Conservation (phyloP, 768 basidiomycete genomes). For the Termitomyces bulborhizus region DNA sequence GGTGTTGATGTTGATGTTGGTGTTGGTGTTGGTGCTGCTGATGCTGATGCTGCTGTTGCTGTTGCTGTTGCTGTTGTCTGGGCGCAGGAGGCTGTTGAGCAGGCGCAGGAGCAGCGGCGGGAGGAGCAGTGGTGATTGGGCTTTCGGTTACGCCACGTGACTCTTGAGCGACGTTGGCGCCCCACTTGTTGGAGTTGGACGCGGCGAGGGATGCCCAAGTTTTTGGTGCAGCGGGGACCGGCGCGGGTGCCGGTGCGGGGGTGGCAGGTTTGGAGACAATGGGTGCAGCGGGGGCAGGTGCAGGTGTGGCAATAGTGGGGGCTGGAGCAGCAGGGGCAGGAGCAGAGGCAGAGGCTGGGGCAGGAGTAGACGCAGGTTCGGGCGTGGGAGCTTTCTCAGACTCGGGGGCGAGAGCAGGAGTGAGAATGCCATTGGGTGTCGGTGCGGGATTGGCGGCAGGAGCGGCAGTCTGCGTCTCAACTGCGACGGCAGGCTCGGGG, state of each 20-base stretch:
- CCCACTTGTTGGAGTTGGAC: constrained; percentile 78
- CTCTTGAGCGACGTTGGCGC: constrained; percentile 71
- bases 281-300: constrained; percentile 17
- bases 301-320: constrained; percentile 18
- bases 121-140: constrained; percentile 14
- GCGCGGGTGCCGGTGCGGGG: constrained; percentile 27
- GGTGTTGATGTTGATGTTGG: constrained; percentile 4
- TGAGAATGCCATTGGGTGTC: constrained; percentile 27
- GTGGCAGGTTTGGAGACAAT: constrained; percentile 19
- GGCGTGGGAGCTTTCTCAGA: constrained; percentile 21
- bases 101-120: constrained; percentile 19
- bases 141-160: constrained; percentile 73
- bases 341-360: constrained; percentile 25
- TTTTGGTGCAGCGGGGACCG: constrained; percentile 50
- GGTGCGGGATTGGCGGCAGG: constrained; percentile 28
- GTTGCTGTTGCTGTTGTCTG: constrained; percentile 4
- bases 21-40: constrained; percentile 4
- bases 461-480: constrained; percentile 21
- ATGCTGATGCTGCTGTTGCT: constrained; percentile 25
- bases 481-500: constrained; percentile 26
- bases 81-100: constrained; percentile 24
- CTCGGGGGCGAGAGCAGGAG: constrained; percentile 36
- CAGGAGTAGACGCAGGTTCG: constrained; percentile 12
- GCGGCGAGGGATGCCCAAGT: constrained; percentile 94
- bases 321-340: constrained; percentile 21